Evolutionary conservation across 2,329 filamentous ascomycete species (phyloP).

Genomic region (Penicillium sp.): DNA sequence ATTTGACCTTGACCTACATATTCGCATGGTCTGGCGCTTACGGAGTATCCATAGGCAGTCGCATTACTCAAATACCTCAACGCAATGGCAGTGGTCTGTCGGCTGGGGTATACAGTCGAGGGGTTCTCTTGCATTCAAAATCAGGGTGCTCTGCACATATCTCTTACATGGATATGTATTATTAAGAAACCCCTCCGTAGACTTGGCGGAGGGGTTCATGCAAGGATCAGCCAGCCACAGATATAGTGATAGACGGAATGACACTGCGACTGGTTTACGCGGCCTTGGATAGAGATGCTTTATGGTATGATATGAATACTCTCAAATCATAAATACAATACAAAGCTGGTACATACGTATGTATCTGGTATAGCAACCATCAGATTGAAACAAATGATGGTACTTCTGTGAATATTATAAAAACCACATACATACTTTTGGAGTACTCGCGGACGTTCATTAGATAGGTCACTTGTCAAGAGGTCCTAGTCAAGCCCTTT

Average conservation of each 20-base stretch:
- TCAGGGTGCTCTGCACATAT: neutral
- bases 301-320: neutral
- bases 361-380: neutral
- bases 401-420: neutral
- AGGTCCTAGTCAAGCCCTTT: neutral
- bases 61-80: neutral
- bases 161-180: neutral
- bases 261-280: neutral
- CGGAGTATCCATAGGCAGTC: neutral
- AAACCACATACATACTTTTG: neutral
- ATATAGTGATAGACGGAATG: neutral
- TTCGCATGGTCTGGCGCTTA: neutral
- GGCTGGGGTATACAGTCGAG: neutral
- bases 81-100: neutral
- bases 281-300: neutral
- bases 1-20: neutral
- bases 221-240: constrained; percentile 4
- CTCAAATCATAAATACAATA: neutral
- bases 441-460: neutral
- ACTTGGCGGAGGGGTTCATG: neutral
- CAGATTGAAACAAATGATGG: neutral
- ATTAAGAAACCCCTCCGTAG: neutral
- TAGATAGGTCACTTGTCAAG: neutral
- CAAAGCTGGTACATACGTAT: neutral
- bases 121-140: neutral